Percentiles rank a stretch among this genome's conserved stretches.
These are phyloP conservation scores for Mallotus japonicus DNA, from an alignment of 441 rosid genomes.

Conservation along the genomic window DNA sequence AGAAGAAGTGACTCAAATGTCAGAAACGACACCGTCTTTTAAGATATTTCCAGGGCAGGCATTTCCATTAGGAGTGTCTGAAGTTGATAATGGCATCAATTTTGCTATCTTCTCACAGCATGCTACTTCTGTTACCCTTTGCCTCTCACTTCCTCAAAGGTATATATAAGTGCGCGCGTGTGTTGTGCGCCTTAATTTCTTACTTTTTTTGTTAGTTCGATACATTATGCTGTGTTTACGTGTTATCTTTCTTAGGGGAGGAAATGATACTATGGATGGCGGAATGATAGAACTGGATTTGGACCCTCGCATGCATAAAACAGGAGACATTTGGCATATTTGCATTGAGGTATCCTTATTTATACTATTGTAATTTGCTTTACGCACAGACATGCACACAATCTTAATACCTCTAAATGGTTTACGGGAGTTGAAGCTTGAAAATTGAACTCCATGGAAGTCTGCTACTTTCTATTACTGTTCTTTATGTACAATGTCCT, in stretches of 20 bases:
- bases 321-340: conserved; percentile 92
- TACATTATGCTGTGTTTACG: conserved; percentile 18
- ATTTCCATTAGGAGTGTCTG: conserved; percentile 78
- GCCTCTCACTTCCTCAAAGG: conserved; percentile 72
- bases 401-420: too few relatives aligned
- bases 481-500: too few relatives aligned
- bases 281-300: conserved; percentile 40
- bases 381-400: too few relatives aligned
- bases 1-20: conserved; percentile 51
- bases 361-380: background rate
- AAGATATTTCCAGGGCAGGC: conserved; percentile 64
- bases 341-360: conserved; percentile 58
- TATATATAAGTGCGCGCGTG: conserved; percentile 10
- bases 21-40: conserved; percentile 37
- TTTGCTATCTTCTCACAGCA: conserved; percentile 87
- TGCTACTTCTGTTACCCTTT: conserved; percentile 76
- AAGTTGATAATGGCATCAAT: conserved; percentile 74
- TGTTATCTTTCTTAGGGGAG: conserved; percentile 18
- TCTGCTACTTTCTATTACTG: too few relatives aligned
- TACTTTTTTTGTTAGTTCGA: conserved; percentile 1
- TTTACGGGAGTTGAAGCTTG: too few relatives aligned
- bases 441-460: too few relatives aligned
- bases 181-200: background rate
- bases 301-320: conserved; percentile 47
- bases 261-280: conserved; percentile 4